phyloP scores from a whole-genome alignment of 371 early-diverging fungal genomes.

The Mucor sp. region DNA sequence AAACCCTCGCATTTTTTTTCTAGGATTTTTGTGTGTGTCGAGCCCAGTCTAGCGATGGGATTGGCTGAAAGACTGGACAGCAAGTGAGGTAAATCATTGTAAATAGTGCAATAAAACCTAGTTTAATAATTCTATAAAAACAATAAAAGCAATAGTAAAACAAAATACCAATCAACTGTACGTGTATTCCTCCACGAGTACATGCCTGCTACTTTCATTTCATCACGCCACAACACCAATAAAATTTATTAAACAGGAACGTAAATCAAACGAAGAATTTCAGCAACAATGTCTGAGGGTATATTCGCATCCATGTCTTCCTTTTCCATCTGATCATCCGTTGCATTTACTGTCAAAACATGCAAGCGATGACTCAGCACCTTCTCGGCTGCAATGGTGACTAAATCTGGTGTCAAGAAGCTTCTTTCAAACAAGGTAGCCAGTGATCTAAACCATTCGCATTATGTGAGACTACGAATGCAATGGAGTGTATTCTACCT shows the following conservation, averaged over 20 bases:
- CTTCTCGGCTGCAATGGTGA: constrained; percentile 62
- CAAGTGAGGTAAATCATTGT: too few species aligned
- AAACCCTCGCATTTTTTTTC: too few species aligned
- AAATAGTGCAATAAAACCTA: too few species aligned
- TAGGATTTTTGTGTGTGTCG: too few species aligned
- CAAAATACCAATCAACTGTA: constrained; percentile 9
- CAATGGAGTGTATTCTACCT: neutral
- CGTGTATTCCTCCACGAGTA: too few species aligned
- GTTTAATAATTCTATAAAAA: too few species aligned
- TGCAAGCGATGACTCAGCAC: constrained; percentile 53
- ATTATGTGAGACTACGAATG: neutral
- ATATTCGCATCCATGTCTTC: constrained; percentile 26
- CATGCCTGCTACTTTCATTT: too few species aligned
- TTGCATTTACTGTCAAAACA: constrained; percentile 14
- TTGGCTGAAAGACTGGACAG: too few species aligned
- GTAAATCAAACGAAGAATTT: constrained; percentile 30
- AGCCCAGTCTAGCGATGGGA: too few species aligned
- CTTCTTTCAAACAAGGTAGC: constrained; percentile 58
- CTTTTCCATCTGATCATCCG: constrained; percentile 29
- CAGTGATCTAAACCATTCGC: constrained; percentile 33
- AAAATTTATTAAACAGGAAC: constrained; percentile 26
- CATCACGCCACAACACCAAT: too few species aligned
- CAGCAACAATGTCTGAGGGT: constrained; percentile 33
- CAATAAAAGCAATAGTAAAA: too few species aligned
- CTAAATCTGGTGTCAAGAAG: constrained; percentile 62